Conservation (phyloP, 257 asterid species). For the Ocimum tenuiflorum region DNA sequence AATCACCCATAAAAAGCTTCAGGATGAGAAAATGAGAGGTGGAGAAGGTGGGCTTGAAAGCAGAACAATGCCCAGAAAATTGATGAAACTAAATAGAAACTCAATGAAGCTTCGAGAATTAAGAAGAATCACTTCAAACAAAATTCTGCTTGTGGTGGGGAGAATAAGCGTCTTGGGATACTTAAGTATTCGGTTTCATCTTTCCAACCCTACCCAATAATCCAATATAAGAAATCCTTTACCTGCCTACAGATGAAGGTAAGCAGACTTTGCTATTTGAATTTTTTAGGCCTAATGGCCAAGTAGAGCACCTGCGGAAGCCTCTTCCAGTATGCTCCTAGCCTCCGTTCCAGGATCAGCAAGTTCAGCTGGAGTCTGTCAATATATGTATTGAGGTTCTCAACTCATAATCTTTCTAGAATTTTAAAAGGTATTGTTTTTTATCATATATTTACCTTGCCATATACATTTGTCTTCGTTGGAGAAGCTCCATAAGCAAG, state of each 20-base stretch:
- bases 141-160: neutral
- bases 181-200: neutral
- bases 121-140: neutral
- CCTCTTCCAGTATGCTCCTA: conserved; percentile 53
- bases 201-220: conserved; percentile 6
- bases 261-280: conserved; percentile 5
- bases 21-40: neutral
- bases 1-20: neutral
- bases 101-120: neutral
- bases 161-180: too few relatives aligned
- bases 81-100: neutral
- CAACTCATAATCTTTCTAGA: neutral
- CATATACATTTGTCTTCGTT: conserved; percentile 42
- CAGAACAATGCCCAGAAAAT: neutral
- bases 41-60: neutral
- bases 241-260: conserved; percentile 7
- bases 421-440: neutral
- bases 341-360: conserved; percentile 76
- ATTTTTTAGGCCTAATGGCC: conserved; percentile 4
- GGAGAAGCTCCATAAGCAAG: conserved; percentile 66
- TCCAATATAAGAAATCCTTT: conserved; percentile 7
- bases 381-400: conserved; percentile 13
- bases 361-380: conserved; percentile 69
- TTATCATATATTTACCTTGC: conserved; percentile 39
- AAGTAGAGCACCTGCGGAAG: conserved; percentile 22